phyloP scores from a whole-genome alignment of 345 rosid genomes.

The Acer negundo region DNA sequence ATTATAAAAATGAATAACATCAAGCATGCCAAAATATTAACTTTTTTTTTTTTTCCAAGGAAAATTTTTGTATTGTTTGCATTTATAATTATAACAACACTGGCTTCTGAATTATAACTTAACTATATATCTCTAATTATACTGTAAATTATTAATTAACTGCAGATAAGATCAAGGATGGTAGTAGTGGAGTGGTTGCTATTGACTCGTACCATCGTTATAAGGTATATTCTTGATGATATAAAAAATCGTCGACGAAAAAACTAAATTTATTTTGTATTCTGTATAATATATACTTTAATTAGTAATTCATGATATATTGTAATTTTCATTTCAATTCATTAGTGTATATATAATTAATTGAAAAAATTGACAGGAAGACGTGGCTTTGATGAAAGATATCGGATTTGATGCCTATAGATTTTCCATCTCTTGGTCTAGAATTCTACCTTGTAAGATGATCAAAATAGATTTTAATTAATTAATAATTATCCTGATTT shows the following conservation, averaged over 20 bases:
- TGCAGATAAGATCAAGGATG: conserved; percentile 29
- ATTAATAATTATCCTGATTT: not conserved
- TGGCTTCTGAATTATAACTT: too few species aligned
- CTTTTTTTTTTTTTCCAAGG: too few species aligned
- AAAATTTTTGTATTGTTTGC: too few species aligned
- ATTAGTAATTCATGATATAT: not conserved
- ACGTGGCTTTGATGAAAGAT: conserved; percentile 38
- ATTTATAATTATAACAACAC: too few species aligned
- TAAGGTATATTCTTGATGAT: conserved; percentile 24
- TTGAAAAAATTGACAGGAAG: conserved; percentile 32
- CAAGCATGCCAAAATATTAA: not conserved
- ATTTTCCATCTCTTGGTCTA: conserved; percentile 48
- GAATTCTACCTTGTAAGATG: conserved; percentile 44
- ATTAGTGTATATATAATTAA: not conserved
- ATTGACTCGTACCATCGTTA: conserved; percentile 42
- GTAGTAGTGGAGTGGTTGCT: conserved; percentile 26
- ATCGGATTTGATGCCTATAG: conserved; percentile 40
- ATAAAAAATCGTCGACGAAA: not conserved
- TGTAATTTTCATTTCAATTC: too few species aligned
- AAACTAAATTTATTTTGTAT: too few species aligned
- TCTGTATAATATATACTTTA: not conserved
- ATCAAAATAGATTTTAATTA: not conserved
- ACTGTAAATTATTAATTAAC: not conserved
- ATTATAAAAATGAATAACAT: not conserved
- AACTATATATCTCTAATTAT: not conserved